Evolutionary conservation across 1,284 basidiomycete species (phyloP), one percentile per base, ranked within the genome.

Genomic region (Mycena citricolor): DNA sequence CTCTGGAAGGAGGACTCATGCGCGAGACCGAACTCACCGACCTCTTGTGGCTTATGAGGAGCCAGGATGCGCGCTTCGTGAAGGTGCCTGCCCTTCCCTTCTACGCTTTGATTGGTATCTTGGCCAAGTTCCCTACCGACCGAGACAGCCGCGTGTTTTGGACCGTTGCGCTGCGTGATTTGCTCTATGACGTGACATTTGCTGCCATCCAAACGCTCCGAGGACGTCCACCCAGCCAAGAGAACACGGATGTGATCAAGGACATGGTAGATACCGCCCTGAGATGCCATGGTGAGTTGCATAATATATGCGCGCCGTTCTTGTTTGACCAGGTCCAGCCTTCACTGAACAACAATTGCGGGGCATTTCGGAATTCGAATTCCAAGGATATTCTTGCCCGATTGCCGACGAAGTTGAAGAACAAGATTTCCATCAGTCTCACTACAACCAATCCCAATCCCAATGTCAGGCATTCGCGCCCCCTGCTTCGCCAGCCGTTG

Each of bases 71-170:
- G 22, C 87, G 87, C 60, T 90, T 90, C 69, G 69, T 90, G 54
- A 90, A 90, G 66, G 83, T 86, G 22, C 82, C 86, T 6, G 83
- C 77, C 1, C 71, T 90, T 33, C 88, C 87, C 1, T 90, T 86
- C 69, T 79, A 88, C 60, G 78, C 76, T 8, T 70, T 90, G 35
- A 73, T 81, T 42, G 84, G 83, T 46, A 72, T 87, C 36, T 60
- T 90, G 49, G 76, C 73, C 53, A 90, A 89, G 62, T 86, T 89
- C 63, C 86, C 86, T 0, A 65, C 72, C 21, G 83, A 87, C 54
- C 68, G 77, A 21, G 84, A 87, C 52, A 83, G 83, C 51, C 72
- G 79, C 26, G 78, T 84, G 2, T 86, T 86, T 54, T 86, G 82
- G 81, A 77, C 79, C 24, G 65, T 68, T 22, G 62, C 63, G 17